phyloP scores from a whole-genome alignment of 2,329 filamentous ascomycete species.

The Dichotomopilus funicola region DNA sequence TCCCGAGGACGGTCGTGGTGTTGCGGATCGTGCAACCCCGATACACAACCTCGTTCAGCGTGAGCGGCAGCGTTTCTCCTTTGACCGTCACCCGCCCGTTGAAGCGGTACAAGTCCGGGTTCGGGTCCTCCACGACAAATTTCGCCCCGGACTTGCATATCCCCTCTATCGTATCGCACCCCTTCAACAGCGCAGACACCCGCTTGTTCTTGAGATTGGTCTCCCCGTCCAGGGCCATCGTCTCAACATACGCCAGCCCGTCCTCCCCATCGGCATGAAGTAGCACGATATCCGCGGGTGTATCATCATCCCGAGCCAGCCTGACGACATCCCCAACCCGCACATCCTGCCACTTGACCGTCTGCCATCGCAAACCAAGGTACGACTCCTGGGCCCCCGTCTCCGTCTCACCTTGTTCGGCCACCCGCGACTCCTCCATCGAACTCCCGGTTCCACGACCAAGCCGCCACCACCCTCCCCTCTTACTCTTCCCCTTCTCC shows the following conservation, averaged over 20 bases:
- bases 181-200: constrained; percentile 48
- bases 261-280: constrained; percentile 69
- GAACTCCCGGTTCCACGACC: too few species aligned
- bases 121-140: constrained; percentile 66
- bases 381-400: neutral
- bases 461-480: constrained; percentile 16
- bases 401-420: neutral
- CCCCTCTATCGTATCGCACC: constrained; percentile 47
- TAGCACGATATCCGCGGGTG: constrained; percentile 73
- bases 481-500: neutral
- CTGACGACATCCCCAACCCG: constrained; percentile 75
- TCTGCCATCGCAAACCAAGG: constrained; percentile 47
- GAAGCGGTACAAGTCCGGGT: constrained; percentile 66
- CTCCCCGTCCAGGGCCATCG: constrained; percentile 72
- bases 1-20: constrained; percentile 63
- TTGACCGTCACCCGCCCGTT: constrained; percentile 57
- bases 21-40: constrained; percentile 78
- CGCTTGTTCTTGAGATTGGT: constrained; percentile 73
- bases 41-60: constrained; percentile 73
- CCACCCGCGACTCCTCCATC: neutral
- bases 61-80: constrained; percentile 60
- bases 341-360: constrained; percentile 69
- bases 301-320: constrained; percentile 63
- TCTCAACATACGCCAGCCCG: constrained; percentile 71
- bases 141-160: constrained; percentile 49